Evolutionary conservation across 768 basidiomycete genomes (phyloP).

Genomic region (Lentinula raphanica): DNA sequence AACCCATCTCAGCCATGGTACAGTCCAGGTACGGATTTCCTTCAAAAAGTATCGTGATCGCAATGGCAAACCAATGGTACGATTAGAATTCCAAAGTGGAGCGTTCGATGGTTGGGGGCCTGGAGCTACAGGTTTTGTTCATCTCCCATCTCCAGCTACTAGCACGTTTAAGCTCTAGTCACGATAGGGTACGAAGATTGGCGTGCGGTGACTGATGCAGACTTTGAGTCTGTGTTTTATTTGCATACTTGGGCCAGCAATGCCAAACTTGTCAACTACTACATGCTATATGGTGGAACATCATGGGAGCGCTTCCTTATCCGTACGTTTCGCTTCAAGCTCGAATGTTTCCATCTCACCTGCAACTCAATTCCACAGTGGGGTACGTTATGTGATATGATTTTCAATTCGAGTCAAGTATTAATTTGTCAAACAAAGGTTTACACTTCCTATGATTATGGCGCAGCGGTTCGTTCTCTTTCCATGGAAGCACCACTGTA

Average conservation of each 20-base stretch:
- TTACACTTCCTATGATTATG: constrained; percentile 73
- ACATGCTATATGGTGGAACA: constrained; percentile 85
- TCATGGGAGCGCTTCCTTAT: constrained; percentile 79
- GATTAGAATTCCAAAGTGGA: constrained; percentile 59
- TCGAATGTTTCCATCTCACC: no score
- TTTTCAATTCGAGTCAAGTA: background rate
- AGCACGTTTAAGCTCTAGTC: constrained; percentile 1
- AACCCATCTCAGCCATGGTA: constrained; percentile 61
- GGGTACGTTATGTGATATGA: background rate
- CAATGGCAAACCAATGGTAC: background rate
- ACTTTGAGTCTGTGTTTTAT: constrained; percentile 79
- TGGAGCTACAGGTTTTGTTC: constrained; percentile 49
- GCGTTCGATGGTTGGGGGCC: constrained; percentile 82
- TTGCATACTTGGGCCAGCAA: constrained; percentile 75
- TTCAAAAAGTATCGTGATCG: background rate
- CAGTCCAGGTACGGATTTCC: constrained; percentile 47
- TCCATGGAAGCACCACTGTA: background rate
- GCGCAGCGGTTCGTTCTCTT: constrained; percentile 40
- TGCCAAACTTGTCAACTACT: constrained; percentile 77
- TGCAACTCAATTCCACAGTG: background rate
- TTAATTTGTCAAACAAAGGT: background rate
- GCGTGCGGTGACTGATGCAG: constrained; percentile 58
- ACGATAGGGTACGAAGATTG: constrained; percentile 62
- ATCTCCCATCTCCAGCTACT: no score
- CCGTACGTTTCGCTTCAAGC: constrained; percentile 67